phyloP scores from a whole-genome alignment of 2,329 filamentous ascomycete genomes.

The Colletotrichum chlorophyti region DNA sequence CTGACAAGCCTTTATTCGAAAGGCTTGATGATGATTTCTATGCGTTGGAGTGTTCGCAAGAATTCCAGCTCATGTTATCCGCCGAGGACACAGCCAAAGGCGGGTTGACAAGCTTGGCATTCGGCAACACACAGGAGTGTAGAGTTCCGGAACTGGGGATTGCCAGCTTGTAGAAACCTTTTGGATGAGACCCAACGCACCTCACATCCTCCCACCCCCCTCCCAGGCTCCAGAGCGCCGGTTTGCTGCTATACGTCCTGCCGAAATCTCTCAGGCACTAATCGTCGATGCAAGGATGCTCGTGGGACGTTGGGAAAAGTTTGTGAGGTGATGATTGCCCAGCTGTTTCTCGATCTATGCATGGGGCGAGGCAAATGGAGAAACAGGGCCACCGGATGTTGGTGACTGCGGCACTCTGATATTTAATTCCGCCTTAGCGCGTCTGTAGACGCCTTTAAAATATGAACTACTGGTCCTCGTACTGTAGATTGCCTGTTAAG shows the following conservation, averaged over 20 bases:
- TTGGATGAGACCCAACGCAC: constrained; percentile 20
- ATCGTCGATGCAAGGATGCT: not conserved
- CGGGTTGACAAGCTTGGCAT: constrained; percentile 11
- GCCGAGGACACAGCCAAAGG: constrained; percentile 1
- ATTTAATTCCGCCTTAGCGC: too few species aligned
- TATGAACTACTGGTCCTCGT: too few species aligned
- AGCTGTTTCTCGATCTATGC: not conserved
- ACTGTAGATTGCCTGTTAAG: not conserved
- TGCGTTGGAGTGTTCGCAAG: not conserved
- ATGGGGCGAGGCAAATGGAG: not conserved
- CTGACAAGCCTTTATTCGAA: not conserved
- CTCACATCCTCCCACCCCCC: not conserved
- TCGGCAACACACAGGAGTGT: not conserved
- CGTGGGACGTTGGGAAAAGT: not conserved
- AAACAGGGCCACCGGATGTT: too few species aligned
- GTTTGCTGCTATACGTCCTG: not conserved
- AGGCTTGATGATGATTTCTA: not conserved
- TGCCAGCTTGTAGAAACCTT: not conserved
- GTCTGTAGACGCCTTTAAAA: too few species aligned
- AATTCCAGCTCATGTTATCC: not conserved
- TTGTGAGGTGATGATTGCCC: not conserved
- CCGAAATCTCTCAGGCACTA: not conserved
- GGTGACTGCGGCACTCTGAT: not conserved
- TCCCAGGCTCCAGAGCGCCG: too few species aligned
- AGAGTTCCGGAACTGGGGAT: not conserved